Evolutionary conservation across 2,329 filamentous ascomycete genomes (phyloP), one percentile per base, ranked within the genome.

Genomic region (Aspergillus hortae): DNA sequence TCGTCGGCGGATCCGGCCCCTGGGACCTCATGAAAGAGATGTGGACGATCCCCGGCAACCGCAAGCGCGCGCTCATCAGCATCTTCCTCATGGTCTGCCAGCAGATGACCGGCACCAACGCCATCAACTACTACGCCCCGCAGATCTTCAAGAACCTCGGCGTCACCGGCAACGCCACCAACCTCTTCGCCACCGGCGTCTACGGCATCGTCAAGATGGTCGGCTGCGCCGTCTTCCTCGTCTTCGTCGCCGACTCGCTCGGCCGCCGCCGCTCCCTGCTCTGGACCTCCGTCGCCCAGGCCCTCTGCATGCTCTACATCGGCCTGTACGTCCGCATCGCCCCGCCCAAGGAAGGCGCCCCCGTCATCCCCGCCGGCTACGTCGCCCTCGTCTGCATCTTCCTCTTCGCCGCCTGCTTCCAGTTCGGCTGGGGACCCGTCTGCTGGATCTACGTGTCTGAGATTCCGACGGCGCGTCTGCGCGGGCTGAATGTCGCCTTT

Each of bases 401-500:
- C 73, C 75, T 89, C 15, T 90, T 88, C 69, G 87, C 86, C 0
- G 81, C 77, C 2, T 82, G 85, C 68, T 89, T 88, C 75, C 83
- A 87, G 59, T 83, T 85, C 53, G 82, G 82, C 10, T 89, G 86
- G 86, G 86, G 86, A 0, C 84, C 85, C 0, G 83, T 83, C 30
- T 87, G 84, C 72, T 89, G 86, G 86, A 87, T 88, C 62, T 84
- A 88, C 61, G 80, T 87, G 3, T 81, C 80, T 23, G 86, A 90
- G 68, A 89, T 89, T 52, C 85, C 86, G 0, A 84, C 84, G 6
- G 83, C 84, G 0, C 77, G 86, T 32, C 75, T 89, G 6, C 75
- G 87, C 50, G 82, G 82, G 15, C 72, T 86, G 58, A 89, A 88
- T 61, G 86, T 89, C 6, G 80, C 85, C 1, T 75, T 89, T 44